Evolutionary conservation across 108 stramenopile genomes (phyloP), one percentile per base, ranked within the genome.

Genomic region (Craspedostauros australis): DNA sequence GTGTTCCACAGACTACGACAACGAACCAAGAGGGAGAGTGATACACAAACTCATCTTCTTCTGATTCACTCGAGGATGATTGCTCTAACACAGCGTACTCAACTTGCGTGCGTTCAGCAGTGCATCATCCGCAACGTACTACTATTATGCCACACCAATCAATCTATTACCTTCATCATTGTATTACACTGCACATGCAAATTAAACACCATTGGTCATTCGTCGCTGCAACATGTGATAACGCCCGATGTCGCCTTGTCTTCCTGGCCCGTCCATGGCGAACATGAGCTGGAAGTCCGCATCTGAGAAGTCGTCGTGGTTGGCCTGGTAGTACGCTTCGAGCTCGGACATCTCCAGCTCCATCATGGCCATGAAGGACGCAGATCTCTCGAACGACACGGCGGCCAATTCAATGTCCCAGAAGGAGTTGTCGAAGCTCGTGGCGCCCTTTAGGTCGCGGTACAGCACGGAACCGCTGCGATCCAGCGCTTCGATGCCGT

Each of bases 361-460:
- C 79, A 91, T 80, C 80, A 91, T 72, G 40, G 75, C 83, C 23
- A 91, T 79, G 39, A 86, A 86, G 54, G 78, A 77, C 3, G 89
- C 89, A 19, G 84, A 83, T 12, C 79, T 68, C 44, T 91, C 89
- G 55, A 91, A 91, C 14, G 84, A 76, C n/a, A 77, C 65, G 8
- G 88, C 84, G 16, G 88, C 88, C 22, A 82, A 60, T 48, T 83
- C 88, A 46, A 86, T 84, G 33, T 86, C 82, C 88, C 88, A 91
- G 58, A 86, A 91, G 3, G 82, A 84, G 53, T 84, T 82, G 28
- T 91, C 84, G 43, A 91, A 91, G 28, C 75, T 75, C 18, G 88
- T 91, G 5, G 88, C 80, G 12, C 82, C 80, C 54, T 91, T 91
- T 46, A 91, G 59, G 54, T 91, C 88, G 39, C 84, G 80, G 54